These are phyloP conservation scores for Coccomyxa sp. DNA, from an alignment of 139 green algal genomes.

Conservation along the genomic window DNA sequence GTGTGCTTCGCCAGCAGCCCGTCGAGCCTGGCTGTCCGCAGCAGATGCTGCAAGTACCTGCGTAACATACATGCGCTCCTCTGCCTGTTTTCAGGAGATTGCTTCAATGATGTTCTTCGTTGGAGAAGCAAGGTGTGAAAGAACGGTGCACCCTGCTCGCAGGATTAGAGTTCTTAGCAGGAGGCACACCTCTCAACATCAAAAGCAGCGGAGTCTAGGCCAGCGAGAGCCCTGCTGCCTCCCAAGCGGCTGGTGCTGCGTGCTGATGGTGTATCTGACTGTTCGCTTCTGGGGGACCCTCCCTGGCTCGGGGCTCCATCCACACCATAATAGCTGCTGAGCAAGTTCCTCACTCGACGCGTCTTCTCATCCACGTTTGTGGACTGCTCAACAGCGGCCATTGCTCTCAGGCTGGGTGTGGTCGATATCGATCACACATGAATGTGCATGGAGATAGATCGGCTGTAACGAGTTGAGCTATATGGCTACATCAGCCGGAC, in stretches of 20 bases:
- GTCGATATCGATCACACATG: background rate
- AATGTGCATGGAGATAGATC: background rate
- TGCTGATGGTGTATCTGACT: background rate
- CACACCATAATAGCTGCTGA: slow-evolving; percentile 70
- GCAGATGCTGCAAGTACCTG: slow-evolving; percentile 33
- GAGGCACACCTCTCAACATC: slow-evolving; percentile 48
- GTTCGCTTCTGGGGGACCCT: background rate
- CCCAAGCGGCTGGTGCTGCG: background rate
- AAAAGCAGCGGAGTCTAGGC: slow-evolving; percentile 50
- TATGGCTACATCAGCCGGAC: background rate
- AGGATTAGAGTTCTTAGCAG: slow-evolving; percentile 2
- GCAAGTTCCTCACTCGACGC: slow-evolving; percentile 43
- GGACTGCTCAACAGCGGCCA: background rate
- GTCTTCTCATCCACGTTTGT: slow-evolving; percentile 35
- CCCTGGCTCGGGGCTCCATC: background rate
- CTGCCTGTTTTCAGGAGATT: background rate
- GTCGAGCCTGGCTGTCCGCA: slow-evolving; percentile 55
- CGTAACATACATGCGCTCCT: too few species aligned
- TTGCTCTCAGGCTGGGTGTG: background rate
- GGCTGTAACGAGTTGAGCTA: background rate
- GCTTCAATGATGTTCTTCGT: background rate
- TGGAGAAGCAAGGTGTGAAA: background rate
- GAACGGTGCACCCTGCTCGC: too few species aligned
- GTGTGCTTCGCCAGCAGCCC: slow-evolving; percentile 70
- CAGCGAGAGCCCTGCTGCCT: background rate